Conservation (phyloP, 1,284 basidiomycete species). For the Puccinia hordei region DNA sequence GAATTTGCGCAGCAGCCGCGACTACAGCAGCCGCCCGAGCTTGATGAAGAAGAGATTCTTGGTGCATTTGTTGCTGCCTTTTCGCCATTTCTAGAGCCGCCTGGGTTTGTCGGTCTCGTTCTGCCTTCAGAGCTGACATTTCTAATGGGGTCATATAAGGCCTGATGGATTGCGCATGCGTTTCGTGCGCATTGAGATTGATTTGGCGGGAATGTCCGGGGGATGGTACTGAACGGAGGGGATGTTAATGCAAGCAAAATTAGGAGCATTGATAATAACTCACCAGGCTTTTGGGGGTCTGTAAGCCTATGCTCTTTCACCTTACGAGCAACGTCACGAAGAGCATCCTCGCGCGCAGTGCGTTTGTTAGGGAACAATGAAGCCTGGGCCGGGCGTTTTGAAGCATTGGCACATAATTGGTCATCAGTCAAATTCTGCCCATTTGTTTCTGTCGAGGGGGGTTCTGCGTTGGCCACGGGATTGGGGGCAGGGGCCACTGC, state of each 20-base stretch:
- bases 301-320: conserved; percentile 30
- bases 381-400: conserved; percentile 17
- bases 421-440: neutral
- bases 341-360: conserved; percentile 29
- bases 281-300: conserved; percentile 25
- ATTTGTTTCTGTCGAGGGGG: conserved; percentile 15
- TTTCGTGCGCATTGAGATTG: conserved; percentile 40
- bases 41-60: conserved; percentile 44
- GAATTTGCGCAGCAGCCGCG: conserved; percentile 44
- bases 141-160: conserved; percentile 49
- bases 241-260: conserved; percentile 4
- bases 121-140: conserved; percentile 46
- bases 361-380: conserved; percentile 39
- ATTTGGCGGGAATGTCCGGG: conserved; percentile 37
- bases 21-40: conserved; percentile 42
- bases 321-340: conserved; percentile 30
- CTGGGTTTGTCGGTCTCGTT: conserved; percentile 44
- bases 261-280: neutral
- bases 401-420: neutral
- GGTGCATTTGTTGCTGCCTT: conserved; percentile 47
- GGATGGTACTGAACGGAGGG: neutral
- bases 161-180: conserved; percentile 43
- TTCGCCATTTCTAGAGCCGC: conserved; percentile 48
- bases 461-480: neutral
- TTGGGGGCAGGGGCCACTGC: neutral